phyloP scores from a whole-genome alignment of 768 basidiomycete species.

The Psilocybe sp. region DNA sequence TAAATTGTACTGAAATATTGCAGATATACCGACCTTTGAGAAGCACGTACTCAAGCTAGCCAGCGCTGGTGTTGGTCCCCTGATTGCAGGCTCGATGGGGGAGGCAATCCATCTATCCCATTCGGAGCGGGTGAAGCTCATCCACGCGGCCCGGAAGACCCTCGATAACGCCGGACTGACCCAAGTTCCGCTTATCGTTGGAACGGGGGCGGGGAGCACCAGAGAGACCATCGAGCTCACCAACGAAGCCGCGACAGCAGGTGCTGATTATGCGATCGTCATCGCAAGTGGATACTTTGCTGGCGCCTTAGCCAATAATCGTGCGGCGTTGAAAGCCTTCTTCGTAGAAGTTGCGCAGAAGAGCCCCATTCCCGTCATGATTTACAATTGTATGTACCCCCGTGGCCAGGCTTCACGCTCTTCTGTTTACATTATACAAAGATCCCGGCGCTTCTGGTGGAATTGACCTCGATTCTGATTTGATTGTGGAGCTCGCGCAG shows the following conservation, averaged over 20 bases:
- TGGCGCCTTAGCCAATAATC: conserved; percentile 61
- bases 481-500: conserved; percentile 75
- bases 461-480: conserved; percentile 87
- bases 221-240: conserved; percentile 76
- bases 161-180: conserved; percentile 64
- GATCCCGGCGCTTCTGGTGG: conserved; percentile 87
- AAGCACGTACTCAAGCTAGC: conserved; percentile 65
- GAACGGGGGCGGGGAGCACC: conserved; percentile 82
- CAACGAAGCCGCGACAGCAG: conserved; percentile 75
- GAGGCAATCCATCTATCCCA: conserved; percentile 77
- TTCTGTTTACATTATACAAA: conserved; percentile 25
- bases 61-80: conserved; percentile 62
- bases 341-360: conserved; percentile 74
- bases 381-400: conserved; percentile 75
- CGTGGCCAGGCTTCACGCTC: conserved; percentile 1
- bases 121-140: conserved; percentile 61
- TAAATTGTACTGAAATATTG: conserved; percentile 1
- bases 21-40: conserved; percentile 67
- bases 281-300: conserved; percentile 89
- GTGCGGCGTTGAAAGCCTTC: conserved; percentile 71
- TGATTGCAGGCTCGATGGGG: conserved; percentile 82
- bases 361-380: conserved; percentile 83
- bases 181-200: conserved; percentile 69
- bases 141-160: conserved; percentile 64
- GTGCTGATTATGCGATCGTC: conserved; percentile 85